A percentile compares a stretch with the other conserved stretches of the same genome.
These are phyloP conservation scores for Fusarium sp. DNA, from an alignment of 2,329 filamentous ascomycete genomes.

Conservation along the genomic window DNA sequence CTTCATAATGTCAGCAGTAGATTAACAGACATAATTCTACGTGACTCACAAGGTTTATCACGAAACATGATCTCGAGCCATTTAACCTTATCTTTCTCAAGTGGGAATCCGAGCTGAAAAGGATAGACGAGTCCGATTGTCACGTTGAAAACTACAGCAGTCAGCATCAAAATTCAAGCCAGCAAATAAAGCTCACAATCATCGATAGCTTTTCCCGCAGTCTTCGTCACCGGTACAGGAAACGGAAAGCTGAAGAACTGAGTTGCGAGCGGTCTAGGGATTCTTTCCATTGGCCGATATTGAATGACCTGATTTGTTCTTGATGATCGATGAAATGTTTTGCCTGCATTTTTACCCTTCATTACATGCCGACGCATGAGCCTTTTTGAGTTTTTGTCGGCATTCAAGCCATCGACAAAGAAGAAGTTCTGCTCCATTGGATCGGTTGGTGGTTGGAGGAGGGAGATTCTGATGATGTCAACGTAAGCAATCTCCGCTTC, in stretches of 20 bases:
- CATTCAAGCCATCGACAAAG: slow-evolving; percentile 14
- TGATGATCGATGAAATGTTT: slow-evolving; percentile 7
- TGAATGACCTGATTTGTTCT: neutral
- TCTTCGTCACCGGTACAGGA: neutral
- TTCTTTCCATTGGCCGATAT: neutral
- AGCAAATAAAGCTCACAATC: slow-evolving; percentile 6
- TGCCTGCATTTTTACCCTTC: slow-evolving; percentile 22
- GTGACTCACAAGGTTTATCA: neutral
- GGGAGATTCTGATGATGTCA: neutral
- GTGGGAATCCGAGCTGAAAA: slow-evolving; percentile 2
- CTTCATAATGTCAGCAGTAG: neutral
- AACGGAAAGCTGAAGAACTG: slow-evolving; percentile 8
- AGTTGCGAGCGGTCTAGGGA: neutral
- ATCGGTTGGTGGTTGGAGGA: neutral
- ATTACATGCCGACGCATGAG: slow-evolving; percentile 26
- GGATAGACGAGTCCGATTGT: slow-evolving; percentile 7
- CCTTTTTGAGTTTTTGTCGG: neutral
- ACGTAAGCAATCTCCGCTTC: neutral
- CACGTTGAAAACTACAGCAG: slow-evolving; percentile 6
- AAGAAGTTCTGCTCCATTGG: slow-evolving; percentile 12
- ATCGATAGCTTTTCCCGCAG: slow-evolving; percentile 8
- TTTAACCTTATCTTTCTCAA: neutral
- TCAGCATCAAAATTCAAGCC: too few relatives aligned
- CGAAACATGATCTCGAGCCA: slow-evolving; percentile 23
- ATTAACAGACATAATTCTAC: too few relatives aligned